A percentile compares a stretch with the other conserved stretches of the same genome.
phyloP scores from a whole-genome alignment of 2,329 filamentous ascomycete genomes.

The Tolypocladium paradoxum region DNA sequence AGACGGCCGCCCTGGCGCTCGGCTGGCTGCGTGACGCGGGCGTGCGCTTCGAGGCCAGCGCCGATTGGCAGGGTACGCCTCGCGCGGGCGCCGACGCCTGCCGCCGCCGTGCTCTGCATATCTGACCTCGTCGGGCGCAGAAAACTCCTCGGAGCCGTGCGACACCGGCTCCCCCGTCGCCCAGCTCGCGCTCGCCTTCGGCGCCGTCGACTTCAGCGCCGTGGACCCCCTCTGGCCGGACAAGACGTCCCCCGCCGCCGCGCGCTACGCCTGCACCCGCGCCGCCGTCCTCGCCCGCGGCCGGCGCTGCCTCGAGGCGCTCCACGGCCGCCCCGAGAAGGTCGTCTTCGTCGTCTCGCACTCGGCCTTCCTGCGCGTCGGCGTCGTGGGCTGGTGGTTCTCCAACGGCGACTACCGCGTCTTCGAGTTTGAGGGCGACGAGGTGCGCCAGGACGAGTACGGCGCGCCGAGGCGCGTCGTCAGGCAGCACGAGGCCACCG shows the following conservation, averaged over 20 bases:
- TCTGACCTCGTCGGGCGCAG: too few species aligned
- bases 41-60: slow-evolving; percentile 43
- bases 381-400: slow-evolving; percentile 43
- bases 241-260: slow-evolving; percentile 39
- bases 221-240: slow-evolving; percentile 53
- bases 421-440: slow-evolving; percentile 38
- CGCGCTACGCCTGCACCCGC: slow-evolving; percentile 41
- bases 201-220: slow-evolving; percentile 41
- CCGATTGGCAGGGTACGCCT: slow-evolving; percentile 51
- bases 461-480: slow-evolving; percentile 13
- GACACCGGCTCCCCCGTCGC: slow-evolving; percentile 45
- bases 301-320: slow-evolving; percentile 34
- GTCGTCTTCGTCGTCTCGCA: slow-evolving; percentile 55
- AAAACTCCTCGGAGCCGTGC: slow-evolving; percentile 46
- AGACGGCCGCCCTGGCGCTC: slow-evolving; percentile 49
- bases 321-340: slow-evolving; percentile 46
- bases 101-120: too few species aligned
- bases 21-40: slow-evolving; percentile 46
- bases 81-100: too few species aligned
- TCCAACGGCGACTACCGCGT: slow-evolving; percentile 56
- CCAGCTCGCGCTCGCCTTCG: slow-evolving; percentile 36
- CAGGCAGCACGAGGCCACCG: slow-evolving; percentile 33
- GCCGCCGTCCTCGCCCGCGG: slow-evolving; percentile 44
- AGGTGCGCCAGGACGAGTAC: slow-evolving; percentile 9
- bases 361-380: slow-evolving; percentile 50